Conservation (phyloP, 805 yeast genomes). For the Barnettozyma wickerhamii region DNA sequence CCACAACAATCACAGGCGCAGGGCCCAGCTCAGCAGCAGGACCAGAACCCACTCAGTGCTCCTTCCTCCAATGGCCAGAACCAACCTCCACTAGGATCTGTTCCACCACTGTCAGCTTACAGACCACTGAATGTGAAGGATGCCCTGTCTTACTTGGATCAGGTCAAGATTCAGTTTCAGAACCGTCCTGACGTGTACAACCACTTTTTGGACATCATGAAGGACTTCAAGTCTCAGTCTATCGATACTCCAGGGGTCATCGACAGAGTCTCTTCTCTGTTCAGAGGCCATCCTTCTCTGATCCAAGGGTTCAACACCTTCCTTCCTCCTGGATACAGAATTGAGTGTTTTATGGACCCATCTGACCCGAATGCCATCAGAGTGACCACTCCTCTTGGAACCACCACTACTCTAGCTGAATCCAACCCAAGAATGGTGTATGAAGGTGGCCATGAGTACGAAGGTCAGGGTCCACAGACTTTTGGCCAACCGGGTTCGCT, state of each 20-base stretch:
- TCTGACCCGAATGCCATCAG: constrained; percentile 87
- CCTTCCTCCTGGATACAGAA: constrained; percentile 92
- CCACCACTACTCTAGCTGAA: constrained; percentile 44
- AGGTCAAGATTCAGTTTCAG: constrained; percentile 88
- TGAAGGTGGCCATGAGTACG: constrained; percentile 11
- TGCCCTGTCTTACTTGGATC: constrained; percentile 92
- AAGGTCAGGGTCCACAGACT: constrained; percentile 20
- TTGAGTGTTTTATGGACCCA: constrained; percentile 87
- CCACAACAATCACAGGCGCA: constrained; percentile 23
- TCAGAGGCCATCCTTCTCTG: constrained; percentile 88
- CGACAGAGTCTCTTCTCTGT: constrained; percentile 86
- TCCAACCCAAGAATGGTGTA: constrained; percentile 17
- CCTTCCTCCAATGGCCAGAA: constrained; percentile 5
- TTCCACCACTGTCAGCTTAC: constrained; percentile 32
- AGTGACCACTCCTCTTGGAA: constrained; percentile 94
- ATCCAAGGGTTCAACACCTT: constrained; percentile 98
- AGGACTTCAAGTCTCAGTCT: constrained; percentile 93
- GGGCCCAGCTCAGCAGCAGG: constrained; percentile 12
- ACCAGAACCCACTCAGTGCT: constrained; percentile 1
- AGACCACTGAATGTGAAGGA: constrained; percentile 93
- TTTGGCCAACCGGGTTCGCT: constrained; percentile 6
- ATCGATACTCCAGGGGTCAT: constrained; percentile 99
- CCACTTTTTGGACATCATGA: constrained; percentile 95
- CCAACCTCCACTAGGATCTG: constrained; percentile 20
- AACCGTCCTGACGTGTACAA: constrained; percentile 94